Evolutionary conservation across 176 grass and related monocot species (phyloP), one percentile per base, ranked within the genome.

Genomic region (Hordeum marinum): DNA sequence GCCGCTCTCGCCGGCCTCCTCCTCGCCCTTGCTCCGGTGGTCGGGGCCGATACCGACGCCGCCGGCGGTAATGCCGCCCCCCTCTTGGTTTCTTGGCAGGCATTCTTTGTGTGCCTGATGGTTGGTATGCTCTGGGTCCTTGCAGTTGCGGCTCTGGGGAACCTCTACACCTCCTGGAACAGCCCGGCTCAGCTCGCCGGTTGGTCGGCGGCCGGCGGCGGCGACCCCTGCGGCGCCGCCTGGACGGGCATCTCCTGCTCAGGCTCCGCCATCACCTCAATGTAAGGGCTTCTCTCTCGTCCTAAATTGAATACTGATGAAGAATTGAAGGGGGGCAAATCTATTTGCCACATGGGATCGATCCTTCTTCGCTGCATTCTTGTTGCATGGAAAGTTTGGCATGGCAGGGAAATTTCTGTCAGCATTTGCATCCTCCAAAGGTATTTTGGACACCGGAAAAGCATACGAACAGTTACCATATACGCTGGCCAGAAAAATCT

Each of bases 181-280:
- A 94, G 79, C 67, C 91, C 96, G 66, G 65, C 90, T 52, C 96
- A 96, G 79, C 90, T 99, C 32, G 54, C 67, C 6, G 92, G 94
- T 2, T 99, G 96, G 96, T 87, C 93, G 8, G 59, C 91, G 21
- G 82, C 25, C 54, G 90, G 90, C 68, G 91, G 90, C 63, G 96
- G 90, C 48, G 96, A 99, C 88, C 96, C 94, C 17, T 99, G 96
- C 78, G 94, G 94, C 81, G 75, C 85, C 73, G 85, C 94, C 8
- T 99, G 96, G 96, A 89, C 74, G 83, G 96, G 96, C 65, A 68
- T 99, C 82, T 64, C 91, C 68, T 99, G 96, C 58, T 86, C 86
- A 10, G 91, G 91, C 41, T 94, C 96, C 9, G 83, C 88, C 58
- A 92, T 99, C 75, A 96, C 91, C 76, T 78, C 90, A 6, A 89